A percentile compares a stretch with the other conserved stretches of the same genome.
Conservation (phyloP, 169 alveolate species). For the Eimeria acervulina region DNA sequence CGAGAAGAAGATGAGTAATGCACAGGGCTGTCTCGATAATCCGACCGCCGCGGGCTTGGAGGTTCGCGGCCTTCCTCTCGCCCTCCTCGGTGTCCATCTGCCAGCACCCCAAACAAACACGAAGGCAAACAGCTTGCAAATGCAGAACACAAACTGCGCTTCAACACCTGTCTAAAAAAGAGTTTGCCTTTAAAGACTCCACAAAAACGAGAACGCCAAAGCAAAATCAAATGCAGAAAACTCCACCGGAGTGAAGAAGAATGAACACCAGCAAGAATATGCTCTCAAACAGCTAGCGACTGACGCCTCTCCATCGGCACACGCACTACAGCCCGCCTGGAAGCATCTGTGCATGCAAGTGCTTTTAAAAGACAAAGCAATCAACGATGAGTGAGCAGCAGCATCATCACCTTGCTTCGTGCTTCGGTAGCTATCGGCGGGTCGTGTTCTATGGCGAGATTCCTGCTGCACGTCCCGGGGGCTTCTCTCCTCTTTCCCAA, state of each 20-base stretch:
- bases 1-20: constrained; percentile 48
- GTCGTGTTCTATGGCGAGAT: constrained; percentile 6
- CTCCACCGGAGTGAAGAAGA: too few relatives aligned
- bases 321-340: neutral
- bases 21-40: constrained; percentile 43
- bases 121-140: neutral
- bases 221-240: too few relatives aligned
- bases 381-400: neutral
- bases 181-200: too few relatives aligned
- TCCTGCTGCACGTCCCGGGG: neutral
- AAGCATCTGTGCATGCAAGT: neutral
- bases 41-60: neutral
- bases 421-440: constrained; percentile 39
- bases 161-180: too few relatives aligned
- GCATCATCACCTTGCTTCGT: neutral
- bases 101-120: neutral
- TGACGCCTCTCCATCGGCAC: neutral
- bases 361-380: neutral
- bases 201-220: too few relatives aligned
- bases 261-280: neutral
- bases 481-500: neutral
- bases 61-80: constrained; percentile 48
- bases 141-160: neutral
- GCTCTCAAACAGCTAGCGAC: neutral
- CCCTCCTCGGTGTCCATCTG: constrained; percentile 52